A percentile compares a stretch with the other conserved stretches of the same genome.
Evolutionary conservation across 768 basidiomycete species (phyloP).

Genomic region (Tremella yokohamensis): DNA sequence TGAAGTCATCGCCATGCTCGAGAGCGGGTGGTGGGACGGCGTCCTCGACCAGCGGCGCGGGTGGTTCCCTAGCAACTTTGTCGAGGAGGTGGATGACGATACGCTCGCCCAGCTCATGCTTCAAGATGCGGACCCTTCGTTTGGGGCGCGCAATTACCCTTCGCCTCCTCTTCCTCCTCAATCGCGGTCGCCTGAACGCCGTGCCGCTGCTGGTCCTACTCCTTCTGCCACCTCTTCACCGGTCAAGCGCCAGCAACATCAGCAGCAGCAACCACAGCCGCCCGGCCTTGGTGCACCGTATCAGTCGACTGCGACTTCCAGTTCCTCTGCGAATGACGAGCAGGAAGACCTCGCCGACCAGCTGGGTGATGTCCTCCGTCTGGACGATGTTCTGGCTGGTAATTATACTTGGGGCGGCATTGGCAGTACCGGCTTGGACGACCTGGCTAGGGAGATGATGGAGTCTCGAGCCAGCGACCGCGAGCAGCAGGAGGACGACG

Average conservation of each 20-base stretch:
- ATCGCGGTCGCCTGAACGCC: too few species aligned
- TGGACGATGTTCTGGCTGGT: slow-evolving; percentile 20
- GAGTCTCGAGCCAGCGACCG: slow-evolving; percentile 14
- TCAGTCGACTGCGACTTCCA: too few species aligned
- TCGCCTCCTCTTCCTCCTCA: too few species aligned
- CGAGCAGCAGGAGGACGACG: slow-evolving; percentile 1
- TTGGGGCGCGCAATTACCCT: background rate
- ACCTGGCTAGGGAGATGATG: slow-evolving; percentile 39
- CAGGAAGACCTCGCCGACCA: slow-evolving; percentile 10
- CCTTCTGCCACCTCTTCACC: too few species aligned
- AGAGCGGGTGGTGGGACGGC: slow-evolving; percentile 98
- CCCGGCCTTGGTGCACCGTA: slow-evolving; percentile 36
- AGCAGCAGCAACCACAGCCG: background rate
- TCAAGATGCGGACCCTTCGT: background rate
- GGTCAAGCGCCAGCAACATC: background rate
- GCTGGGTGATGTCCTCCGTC: slow-evolving; percentile 8
- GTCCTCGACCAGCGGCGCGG: slow-evolving; percentile 72
- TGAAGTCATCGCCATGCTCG: slow-evolving; percentile 83
- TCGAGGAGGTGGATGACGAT: slow-evolving; percentile 61
- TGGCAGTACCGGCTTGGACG: slow-evolving; percentile 24
- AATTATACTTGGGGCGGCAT: slow-evolving; percentile 9
- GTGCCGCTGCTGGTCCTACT: too few species aligned
- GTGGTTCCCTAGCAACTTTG: slow-evolving; percentile 91
- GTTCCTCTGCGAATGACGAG: slow-evolving; percentile 52
- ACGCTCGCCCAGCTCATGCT: slow-evolving; percentile 1